phyloP scores from a whole-genome alignment of 352 stramenopile genomes.

The Plasmopara muralis region DNA sequence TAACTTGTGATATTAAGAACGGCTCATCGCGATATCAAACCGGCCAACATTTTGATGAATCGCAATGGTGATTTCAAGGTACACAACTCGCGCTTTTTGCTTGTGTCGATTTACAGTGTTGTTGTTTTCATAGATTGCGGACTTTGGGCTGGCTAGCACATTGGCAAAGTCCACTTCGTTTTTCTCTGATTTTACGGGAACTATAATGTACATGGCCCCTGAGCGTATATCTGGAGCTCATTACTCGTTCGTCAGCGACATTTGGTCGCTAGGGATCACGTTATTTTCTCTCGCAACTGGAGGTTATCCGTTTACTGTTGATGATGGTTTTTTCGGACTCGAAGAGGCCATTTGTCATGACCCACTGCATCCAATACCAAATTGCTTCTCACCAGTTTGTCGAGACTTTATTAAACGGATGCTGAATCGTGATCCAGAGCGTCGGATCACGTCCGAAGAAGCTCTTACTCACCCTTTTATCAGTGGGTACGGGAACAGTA shows the following conservation, averaged over 20 bases:
- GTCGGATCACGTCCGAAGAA: constrained; percentile 74
- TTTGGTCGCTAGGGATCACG: constrained; percentile 74
- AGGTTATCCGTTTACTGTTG: constrained; percentile 50
- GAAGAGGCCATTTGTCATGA: constrained; percentile 80
- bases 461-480: constrained; percentile 89
- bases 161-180: constrained; percentile 71
- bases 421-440: constrained; percentile 81
- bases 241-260: constrained; percentile 79
- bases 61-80: constrained; percentile 79
- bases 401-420: constrained; percentile 92
- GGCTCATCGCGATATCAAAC: constrained; percentile 85
- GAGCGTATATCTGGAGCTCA: constrained; percentile 85
- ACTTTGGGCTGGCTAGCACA: constrained; percentile 75
- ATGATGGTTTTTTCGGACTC: constrained; percentile 53
- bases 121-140: constrained; percentile 38
- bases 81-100: background rate
- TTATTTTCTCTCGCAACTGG: constrained; percentile 64
- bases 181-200: constrained; percentile 86
- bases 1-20: constrained; percentile 8
- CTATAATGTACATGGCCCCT: constrained; percentile 93
- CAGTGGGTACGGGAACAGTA: constrained; percentile 33
- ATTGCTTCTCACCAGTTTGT: constrained; percentile 77
- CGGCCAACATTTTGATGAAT: constrained; percentile 87
- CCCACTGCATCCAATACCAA: constrained; percentile 60
- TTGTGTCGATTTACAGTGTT: constrained; percentile 1